Base-by-base conservation (phyloP, 2,329 filamentous ascomycete species). In the Ophiostoma sp. region DNA sequence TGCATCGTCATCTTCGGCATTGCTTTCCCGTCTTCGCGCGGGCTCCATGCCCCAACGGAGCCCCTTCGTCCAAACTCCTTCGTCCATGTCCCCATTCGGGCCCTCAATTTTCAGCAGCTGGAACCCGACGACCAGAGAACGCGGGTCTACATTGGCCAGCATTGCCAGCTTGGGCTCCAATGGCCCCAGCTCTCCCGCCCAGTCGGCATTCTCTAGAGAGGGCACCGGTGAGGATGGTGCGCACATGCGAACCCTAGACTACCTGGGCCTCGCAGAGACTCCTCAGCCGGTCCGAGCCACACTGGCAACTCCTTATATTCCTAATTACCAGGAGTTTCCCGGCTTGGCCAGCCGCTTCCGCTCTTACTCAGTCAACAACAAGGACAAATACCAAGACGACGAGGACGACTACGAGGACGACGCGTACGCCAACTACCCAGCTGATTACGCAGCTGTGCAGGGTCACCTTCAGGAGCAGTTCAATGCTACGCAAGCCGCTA, bases 321-420 rank as follows among this genome's bases (percentile, higher is more conserved):
- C 89, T 62, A 90, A 90, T 75, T 81, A 94, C 70, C 88, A 89
- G 71, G 89, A 91, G 76, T 85, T 92, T 72, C 89, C 89, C 72
- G 90, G 87, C 76, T 90, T 91, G 74, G 84, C 89, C 62, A 98
- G 91, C 77, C 88, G 95, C 66, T 96, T 98, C 82, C 88, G 95
- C 64, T 99, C 95, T 1, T 98, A 97, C 78, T 99, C 95, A 0
- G 95, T 99, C 72, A 99, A 99, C 78, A 96, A 96, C 68, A 97
- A 96, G 79, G 94, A 98, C 77, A 96, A 95, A 77, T 98, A 98
- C 74, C 93, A 91, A 2, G 92, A 96, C 74, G 89, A 92, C 64
- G 93, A 96, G 67, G 93, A 96, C 66, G 89, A 93, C 66, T 89
- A 93, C 70, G 89, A 91, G 16, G 92, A 90, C 70, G 88, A 84